Percentiles rank a stretch among this genome's conserved stretches.
These are phyloP conservation scores for Wickerhamomyces alni DNA, from an alignment of 805 yeast genomes.

Conservation along the genomic window DNA sequence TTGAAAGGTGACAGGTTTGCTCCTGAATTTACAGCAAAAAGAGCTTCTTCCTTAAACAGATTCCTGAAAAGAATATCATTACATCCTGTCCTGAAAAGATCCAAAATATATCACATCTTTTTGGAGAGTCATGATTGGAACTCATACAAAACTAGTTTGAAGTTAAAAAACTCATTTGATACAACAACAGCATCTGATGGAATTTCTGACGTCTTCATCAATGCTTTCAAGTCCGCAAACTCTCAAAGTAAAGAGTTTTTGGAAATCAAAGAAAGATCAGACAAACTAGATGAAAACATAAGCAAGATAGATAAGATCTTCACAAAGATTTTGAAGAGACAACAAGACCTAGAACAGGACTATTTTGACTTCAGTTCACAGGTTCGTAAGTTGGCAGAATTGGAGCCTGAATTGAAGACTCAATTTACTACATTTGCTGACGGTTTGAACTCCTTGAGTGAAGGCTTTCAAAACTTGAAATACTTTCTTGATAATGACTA, in stretches of 20 bases:
- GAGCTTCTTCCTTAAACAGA: constrained; percentile 75
- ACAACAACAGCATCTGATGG: constrained; percentile 42
- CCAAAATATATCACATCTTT: constrained; percentile 66
- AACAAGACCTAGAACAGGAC: constrained; percentile 68
- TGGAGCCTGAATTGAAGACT: constrained; percentile 38
- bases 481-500: constrained; percentile 70
- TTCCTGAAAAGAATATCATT: constrained; percentile 66
- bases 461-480: constrained; percentile 37
- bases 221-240: constrained; percentile 78
- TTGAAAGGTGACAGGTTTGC: constrained; percentile 91
- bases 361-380: constrained; percentile 67
- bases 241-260: constrained; percentile 70
- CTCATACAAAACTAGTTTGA: constrained; percentile 54
- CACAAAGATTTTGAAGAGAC: constrained; percentile 62
- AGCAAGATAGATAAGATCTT: constrained; percentile 74
- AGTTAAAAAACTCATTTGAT: constrained; percentile 22
- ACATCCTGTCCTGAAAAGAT: constrained; percentile 67
- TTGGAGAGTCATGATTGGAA: constrained; percentile 72
- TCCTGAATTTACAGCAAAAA: constrained; percentile 71
- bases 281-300: constrained; percentile 80
- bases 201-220: constrained; percentile 86
- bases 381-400: constrained; percentile 56
- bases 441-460: constrained; percentile 38
- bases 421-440: constrained; percentile 39
- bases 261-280: constrained; percentile 76